A percentile compares a stretch with the other conserved stretches of the same genome.
These are phyloP conservation scores for Phytophthora foliorum DNA, from an alignment of 352 stramenopile genomes.

Conservation along the genomic window DNA sequence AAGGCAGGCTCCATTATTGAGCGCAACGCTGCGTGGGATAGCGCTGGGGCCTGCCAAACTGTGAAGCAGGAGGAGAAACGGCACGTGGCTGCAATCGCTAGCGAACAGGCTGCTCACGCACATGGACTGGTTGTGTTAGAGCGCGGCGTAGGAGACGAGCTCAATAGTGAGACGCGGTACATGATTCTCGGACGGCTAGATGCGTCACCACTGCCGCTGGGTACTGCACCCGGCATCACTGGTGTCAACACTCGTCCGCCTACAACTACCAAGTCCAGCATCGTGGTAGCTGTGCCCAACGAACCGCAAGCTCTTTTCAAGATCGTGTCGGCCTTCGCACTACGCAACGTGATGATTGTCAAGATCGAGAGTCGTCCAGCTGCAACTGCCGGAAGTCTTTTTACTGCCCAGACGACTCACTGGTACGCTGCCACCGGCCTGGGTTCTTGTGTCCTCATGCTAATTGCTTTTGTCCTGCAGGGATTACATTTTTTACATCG, in stretches of 20 bases:
- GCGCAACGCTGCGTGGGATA: constrained; percentile 73
- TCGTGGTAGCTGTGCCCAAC: constrained; percentile 78
- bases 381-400: constrained; percentile 64
- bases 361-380: constrained; percentile 87
- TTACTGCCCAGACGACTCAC: constrained; percentile 75
- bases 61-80: constrained; percentile 61
- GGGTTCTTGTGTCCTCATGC: neutral
- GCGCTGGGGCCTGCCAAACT: constrained; percentile 71
- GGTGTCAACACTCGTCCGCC: constrained; percentile 13
- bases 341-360: constrained; percentile 81
- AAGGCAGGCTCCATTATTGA: constrained; percentile 65
- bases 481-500: constrained; percentile 88
- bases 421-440: constrained; percentile 46
- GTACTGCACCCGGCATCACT: constrained; percentile 17
- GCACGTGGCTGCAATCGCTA: constrained; percentile 69
- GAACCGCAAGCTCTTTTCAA: constrained; percentile 81
- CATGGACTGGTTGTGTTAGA: constrained; percentile 69
- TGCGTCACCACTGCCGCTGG: constrained; percentile 47
- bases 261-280: constrained; percentile 67
- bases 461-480: constrained; percentile 26
- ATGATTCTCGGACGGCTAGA: constrained; percentile 75
- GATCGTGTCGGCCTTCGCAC: constrained; percentile 80
- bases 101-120: constrained; percentile 62
- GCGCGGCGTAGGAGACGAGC: constrained; percentile 65
- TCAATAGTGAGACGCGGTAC: constrained; percentile 81